Evolutionary conservation across 1,284 basidiomycete species (phyloP).

Genomic region (Tilletia indica): DNA sequence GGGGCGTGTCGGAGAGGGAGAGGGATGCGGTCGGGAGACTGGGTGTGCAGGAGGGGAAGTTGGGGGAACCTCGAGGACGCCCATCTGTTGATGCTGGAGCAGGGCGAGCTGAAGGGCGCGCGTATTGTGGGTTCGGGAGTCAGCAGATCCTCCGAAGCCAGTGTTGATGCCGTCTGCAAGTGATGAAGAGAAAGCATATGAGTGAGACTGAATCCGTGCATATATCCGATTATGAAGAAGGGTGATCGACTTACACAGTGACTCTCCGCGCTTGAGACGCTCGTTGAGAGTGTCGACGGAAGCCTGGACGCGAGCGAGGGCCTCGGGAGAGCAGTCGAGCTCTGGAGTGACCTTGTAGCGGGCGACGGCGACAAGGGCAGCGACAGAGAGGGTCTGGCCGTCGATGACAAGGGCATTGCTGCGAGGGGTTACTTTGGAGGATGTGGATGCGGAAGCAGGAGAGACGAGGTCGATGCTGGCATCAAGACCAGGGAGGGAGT

Average conservation of each 20-base stretch:
- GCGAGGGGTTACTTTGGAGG: neutral
- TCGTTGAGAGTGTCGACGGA: conserved; percentile 38
- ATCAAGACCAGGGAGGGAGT: neutral
- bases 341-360: conserved; percentile 38
- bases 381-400: conserved; percentile 36
- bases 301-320: conserved; percentile 40
- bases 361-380: conserved; percentile 39
- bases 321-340: conserved; percentile 34
- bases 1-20: conserved; percentile 24
- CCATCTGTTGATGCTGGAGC: conserved; percentile 49
- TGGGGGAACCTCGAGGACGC: conserved; percentile 41
- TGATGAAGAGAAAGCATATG: neutral
- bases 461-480: neutral
- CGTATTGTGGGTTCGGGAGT: conserved; percentile 43
- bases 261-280: conserved; percentile 43
- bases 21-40: conserved; percentile 25
- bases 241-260: conserved; percentile 29
- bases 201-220: conserved; percentile 14
- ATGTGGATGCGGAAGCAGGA: neutral
- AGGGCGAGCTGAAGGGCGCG: conserved; percentile 44
- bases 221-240: neutral
- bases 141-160: conserved; percentile 48
- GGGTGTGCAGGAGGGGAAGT: conserved; percentile 36
- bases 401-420: conserved; percentile 38
- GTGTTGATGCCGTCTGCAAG: conserved; percentile 32